Percentiles rank a stretch among this genome's conserved stretches.
phyloP scores from a whole-genome alignment of 495 filamentous ascomycete genomes.

The Physcia stellaris region DNA sequence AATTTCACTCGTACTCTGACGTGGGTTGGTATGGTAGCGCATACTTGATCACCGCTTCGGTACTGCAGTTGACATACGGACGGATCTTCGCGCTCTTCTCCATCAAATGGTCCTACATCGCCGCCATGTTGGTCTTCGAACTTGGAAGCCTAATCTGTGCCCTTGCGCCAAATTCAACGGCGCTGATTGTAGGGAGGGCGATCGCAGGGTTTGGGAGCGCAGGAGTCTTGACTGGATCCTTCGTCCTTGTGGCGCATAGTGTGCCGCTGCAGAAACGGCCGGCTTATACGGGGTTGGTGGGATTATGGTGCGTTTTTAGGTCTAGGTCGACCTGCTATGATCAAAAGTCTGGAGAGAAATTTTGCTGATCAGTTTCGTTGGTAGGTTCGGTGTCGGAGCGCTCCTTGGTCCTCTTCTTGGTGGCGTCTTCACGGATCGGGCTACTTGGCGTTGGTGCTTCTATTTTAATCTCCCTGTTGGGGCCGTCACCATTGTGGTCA shows the following conservation, averaged over 20 bases:
- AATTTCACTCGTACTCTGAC: background rate
- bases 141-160: constrained; percentile 18
- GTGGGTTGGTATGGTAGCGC: constrained; percentile 1
- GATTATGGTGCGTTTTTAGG: too few relatives aligned
- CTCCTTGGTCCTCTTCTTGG: too few relatives aligned
- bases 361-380: too few relatives aligned
- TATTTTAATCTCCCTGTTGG: too few relatives aligned
- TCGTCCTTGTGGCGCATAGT: constrained; percentile 59
- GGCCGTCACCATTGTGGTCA: too few relatives aligned
- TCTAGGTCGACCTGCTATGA: too few relatives aligned
- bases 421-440: too few relatives aligned
- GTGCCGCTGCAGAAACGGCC: constrained; percentile 58
- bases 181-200: constrained; percentile 53
- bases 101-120: constrained; percentile 12
- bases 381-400: too few relatives aligned
- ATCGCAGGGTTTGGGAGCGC: constrained; percentile 66
- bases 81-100: constrained; percentile 5
- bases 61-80: constrained; percentile 10
- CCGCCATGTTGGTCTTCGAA: constrained; percentile 15
- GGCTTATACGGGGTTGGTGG: constrained; percentile 55
- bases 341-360: too few relatives aligned
- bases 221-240: constrained; percentile 63
- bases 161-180: constrained; percentile 18
- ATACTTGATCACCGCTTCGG: background rate
- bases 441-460: too few relatives aligned